Base-by-base conservation (phyloP, 106 monocot genomes). In the Ottelia alismoides region DNA sequence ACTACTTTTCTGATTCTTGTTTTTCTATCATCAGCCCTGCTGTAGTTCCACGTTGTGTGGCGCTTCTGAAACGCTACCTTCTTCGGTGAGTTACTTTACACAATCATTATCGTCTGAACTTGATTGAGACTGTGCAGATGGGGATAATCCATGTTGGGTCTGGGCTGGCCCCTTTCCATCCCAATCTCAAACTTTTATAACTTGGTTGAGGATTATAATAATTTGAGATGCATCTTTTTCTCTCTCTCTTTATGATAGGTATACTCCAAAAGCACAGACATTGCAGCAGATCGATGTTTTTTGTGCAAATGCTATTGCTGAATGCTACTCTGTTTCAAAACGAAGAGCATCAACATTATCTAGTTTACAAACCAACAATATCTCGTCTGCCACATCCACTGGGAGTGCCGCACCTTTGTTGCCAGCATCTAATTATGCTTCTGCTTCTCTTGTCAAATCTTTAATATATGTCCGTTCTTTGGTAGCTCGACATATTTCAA, bases 401-500 rank as follows among this genome's bases (percentile, higher is more conserved):
- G 30, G 28, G 57, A 80, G 54, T 64, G 28, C 57, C 19, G 47
- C 28, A 35, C 30, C 65, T 21, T 31, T 64, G 63, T 29, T 51
- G 2, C 55, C 74, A 30, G 67, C 62, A 48, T 55, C 78, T 32
- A 82, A 69, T 70, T 82, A 80, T 77, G 79, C 82, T 48, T 82
- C 85, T 64, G 53, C 70, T 44, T 78, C 89, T 30, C 82, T 90
- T 53, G 62, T 90, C 0, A 98, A 98, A 59, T 98, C 98, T 31
- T 75, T 98, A 51, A 79, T 70, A 62, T 98, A 83, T 82, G 90
- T 90, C 27, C 85, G 82, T 31, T 98, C 90, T 25, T 54, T 98
- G 32, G 98, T 98, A 22, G 74, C 82, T 56, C 82, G 76, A 10
- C 82, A 98, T 70, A 76, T 82, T 61, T 85, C 94, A 45, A 88